Conservation (phyloP, 768 basidiomycete genomes). For the Rhizopogon salebrosus region DNA sequence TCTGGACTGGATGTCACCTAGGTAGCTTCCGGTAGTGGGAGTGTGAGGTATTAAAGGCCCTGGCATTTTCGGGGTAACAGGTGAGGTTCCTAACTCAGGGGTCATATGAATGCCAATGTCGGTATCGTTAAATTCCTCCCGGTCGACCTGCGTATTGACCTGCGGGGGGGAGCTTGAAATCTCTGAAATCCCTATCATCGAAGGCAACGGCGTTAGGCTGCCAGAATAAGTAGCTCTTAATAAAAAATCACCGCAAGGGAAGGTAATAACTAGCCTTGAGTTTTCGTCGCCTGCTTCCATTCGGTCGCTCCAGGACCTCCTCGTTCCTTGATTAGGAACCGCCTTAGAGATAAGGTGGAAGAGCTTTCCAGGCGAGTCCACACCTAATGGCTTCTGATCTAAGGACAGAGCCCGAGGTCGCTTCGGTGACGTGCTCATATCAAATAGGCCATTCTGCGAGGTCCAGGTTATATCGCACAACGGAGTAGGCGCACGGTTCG, state of each 20-base stretch:
- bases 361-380: conserved; percentile 30
- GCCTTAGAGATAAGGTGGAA: conserved; percentile 32
- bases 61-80: conserved; percentile 46
- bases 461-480: conserved; percentile 1
- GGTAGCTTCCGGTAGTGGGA: conserved; percentile 35
- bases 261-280: neutral
- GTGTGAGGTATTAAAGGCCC: conserved; percentile 45
- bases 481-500: neutral
- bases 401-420: conserved; percentile 27
- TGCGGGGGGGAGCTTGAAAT: conserved; percentile 1
- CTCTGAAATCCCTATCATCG: conserved; percentile 6
- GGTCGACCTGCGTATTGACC: conserved; percentile 23
- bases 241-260: neutral
- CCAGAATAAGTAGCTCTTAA: neutral
- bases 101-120: conserved; percentile 33
- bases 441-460: neutral
- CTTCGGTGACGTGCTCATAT: conserved; percentile 3
- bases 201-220: neutral
- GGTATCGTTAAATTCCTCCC: conserved; percentile 21
- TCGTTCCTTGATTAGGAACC: conserved; percentile 16
- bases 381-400: conserved; percentile 13
- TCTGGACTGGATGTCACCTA: conserved; percentile 26
- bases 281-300: conserved; percentile 5
- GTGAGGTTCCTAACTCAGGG: conserved; percentile 42
- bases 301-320: conserved; percentile 22